Percentiles rank a stretch among this genome's conserved stretches.
Evolutionary conservation across 1,284 basidiomycete genomes (phyloP).

Genomic region (Cutaneotrichosporon sp.): DNA sequence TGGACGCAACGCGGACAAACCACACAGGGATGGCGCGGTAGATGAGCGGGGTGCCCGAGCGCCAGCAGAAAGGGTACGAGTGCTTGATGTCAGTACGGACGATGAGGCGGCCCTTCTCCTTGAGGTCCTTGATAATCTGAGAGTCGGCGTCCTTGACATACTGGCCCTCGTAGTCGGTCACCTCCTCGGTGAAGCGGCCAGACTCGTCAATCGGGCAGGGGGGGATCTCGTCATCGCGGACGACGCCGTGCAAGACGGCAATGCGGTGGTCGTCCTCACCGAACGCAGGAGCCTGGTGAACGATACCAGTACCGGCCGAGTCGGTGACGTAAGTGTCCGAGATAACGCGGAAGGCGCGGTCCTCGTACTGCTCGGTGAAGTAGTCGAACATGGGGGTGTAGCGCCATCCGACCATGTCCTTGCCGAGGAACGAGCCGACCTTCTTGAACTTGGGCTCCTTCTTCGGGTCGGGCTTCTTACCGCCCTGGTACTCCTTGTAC

Average conservation of each 20-base stretch:
- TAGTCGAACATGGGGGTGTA: conserved; percentile 96
- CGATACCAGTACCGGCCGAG: conserved; percentile 93
- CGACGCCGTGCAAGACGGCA: conserved; percentile 73
- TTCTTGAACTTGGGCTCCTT: conserved; percentile 98
- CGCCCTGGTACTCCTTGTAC: conserved; percentile 77
- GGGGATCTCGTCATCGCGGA: conserved; percentile 81
- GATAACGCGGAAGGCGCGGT: conserved; percentile 84
- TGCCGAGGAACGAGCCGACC: conserved; percentile 75
- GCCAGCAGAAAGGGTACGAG: conserved; percentile 96
- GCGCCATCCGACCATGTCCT: conserved; percentile 92
- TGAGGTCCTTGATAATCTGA: conserved; percentile 86
- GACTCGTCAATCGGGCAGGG: conserved; percentile 92
- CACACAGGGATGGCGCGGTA: conserved; percentile 95
- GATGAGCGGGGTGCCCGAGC: conserved; percentile 90
- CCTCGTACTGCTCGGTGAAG: conserved; percentile 90
- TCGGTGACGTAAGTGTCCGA: conserved; percentile 91
- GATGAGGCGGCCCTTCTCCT: conserved; percentile 80
- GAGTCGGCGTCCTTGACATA: conserved; percentile 95
- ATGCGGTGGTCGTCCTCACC: conserved; percentile 99
- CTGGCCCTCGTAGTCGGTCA: conserved; percentile 83
- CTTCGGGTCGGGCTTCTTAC: conserved; percentile 49
- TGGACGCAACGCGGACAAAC: conserved; percentile 87
- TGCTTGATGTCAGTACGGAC: conserved; percentile 83
- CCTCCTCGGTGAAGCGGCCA: conserved; percentile 81
- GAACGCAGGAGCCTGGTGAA: conserved; percentile 97